Evolutionary conservation across 1,284 basidiomycete genomes (phyloP), one percentile per base, ranked within the genome.

Genomic region (Ceratobasidium sp.): DNA sequence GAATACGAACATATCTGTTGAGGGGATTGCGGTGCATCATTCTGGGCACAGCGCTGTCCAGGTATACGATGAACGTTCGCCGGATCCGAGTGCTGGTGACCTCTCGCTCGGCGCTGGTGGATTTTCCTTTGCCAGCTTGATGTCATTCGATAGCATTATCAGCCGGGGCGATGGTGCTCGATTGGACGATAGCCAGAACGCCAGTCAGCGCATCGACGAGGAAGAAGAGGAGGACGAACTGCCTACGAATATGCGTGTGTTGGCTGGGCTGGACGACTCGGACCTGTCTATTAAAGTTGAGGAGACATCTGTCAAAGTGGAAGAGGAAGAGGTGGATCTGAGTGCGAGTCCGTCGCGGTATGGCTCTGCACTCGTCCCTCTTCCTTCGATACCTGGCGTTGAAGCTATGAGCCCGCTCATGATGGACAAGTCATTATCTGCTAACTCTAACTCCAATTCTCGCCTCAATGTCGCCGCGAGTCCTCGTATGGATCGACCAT

Each of bases 211-310:
- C 38, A 41, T 46, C 52, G 84, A 85, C 9, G 86, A 88, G 14
- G 78, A 81, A 23, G 83, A 85, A 35, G 85, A 86, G 16, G 80
- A 79, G 6, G 82, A 78, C 14, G 80, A 82, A 58, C 79, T 78
- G 14, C 80, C 78, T 50, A 78, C 78, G 76, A 75, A 71, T 26
- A 78, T 78, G 55, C 78, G 79, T 13, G 71, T 59, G 11, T 66
- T 67, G 55, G 35, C 58, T 44, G 69, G 63, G 11, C 50, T 73
- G 55, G 77, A 78, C n/a, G 75, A 77, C 23, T 78, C 78, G 18
- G 77, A 79, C 44, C 69, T 77, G 14, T 66, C 77, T 28, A 57
- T 75, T 21, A 77, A 77, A 38, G 61, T n/a, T 2, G 61, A 63
- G 18, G 61, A 63, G 21, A 46, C 46, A n/a, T 66, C 77, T 28